phyloP scores from a whole-genome alignment of 768 basidiomycete species.

The Rhodosporidiobolus odoratus region DNA sequence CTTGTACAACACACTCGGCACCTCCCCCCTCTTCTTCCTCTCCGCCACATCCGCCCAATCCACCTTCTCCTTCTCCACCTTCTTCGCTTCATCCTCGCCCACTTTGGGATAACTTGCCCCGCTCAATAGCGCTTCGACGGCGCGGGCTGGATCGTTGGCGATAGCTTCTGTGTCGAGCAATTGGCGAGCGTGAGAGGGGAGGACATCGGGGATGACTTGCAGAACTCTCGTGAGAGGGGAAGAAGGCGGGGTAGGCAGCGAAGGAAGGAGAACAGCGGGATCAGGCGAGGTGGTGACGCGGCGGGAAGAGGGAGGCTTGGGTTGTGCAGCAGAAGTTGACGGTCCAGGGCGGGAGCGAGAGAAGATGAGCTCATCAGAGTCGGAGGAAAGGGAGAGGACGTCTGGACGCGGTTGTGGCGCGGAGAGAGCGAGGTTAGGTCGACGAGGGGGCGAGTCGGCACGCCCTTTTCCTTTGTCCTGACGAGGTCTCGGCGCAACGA shows the following conservation, averaged over 20 bases:
- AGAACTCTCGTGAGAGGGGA: constrained; percentile 16
- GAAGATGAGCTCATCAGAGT: neutral
- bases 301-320: neutral
- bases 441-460: neutral
- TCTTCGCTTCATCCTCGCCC: neutral
- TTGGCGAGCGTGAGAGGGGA: constrained; percentile 4
- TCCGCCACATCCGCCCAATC: constrained; percentile 14
- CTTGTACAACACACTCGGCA: constrained; percentile 2
- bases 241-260: neutral
- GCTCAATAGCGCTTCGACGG: constrained; percentile 7
- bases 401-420: neutral
- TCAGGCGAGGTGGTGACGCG: neutral
- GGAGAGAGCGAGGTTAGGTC: neutral
- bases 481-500: neutral
- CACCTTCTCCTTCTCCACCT: constrained; percentile 10
- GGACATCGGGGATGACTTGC: constrained; percentile 23
- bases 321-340: too few relatives aligned
- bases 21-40: neutral
- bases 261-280: neutral
- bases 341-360: too few relatives aligned
- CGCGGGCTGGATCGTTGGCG: neutral
- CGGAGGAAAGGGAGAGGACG: neutral
- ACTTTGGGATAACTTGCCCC: constrained; percentile 15
- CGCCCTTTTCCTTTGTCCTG: neutral
- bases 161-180: neutral